A percentile compares a stretch with the other conserved stretches of the same genome.
phyloP scores from a whole-genome alignment of 805 yeast species.

The Yarrowia divulgata region DNA sequence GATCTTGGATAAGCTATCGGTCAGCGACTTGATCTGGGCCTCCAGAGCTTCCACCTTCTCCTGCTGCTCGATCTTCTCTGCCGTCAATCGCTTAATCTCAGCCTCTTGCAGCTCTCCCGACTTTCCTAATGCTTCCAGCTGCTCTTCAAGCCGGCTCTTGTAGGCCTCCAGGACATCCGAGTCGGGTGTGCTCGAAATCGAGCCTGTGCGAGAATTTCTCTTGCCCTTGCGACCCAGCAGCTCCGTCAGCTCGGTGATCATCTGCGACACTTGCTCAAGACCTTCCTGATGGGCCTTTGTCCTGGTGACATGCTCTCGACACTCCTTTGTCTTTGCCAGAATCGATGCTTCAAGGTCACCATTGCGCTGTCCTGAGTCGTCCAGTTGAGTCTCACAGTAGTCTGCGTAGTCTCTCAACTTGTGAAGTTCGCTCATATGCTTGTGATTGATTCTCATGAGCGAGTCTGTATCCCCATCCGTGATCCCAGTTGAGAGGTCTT shows the following conservation, averaged over 20 bases:
- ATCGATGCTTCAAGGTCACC: slow-evolving; percentile 25
- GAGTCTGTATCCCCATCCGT: slow-evolving; percentile 15
- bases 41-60: slow-evolving; percentile 18
- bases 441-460: slow-evolving; percentile 7
- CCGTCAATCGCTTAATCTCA: slow-evolving; percentile 4
- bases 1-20: neutral
- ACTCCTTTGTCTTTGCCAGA: slow-evolving; percentile 19
- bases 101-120: slow-evolving; percentile 17
- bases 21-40: slow-evolving; percentile 6
- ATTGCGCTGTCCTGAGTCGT: slow-evolving; percentile 10
- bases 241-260: slow-evolving; percentile 25
- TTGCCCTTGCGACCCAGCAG: neutral
- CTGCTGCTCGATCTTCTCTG: slow-evolving; percentile 14
- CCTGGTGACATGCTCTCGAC: slow-evolving; percentile 9
- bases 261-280: slow-evolving; percentile 18
- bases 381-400: slow-evolving; percentile 2
- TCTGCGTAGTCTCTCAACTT: slow-evolving; percentile 14
- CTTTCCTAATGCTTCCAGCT: slow-evolving; percentile 16
- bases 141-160: slow-evolving; percentile 8
- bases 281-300: slow-evolving; percentile 33
- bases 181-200: slow-evolving; percentile 1
- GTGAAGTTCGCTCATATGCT: neutral
- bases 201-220: slow-evolving; percentile 9
- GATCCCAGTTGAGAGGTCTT: neutral
- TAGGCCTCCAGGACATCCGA: slow-evolving; percentile 10